A percentile compares a stretch with the other conserved stretches of the same genome.
phyloP scores from a whole-genome alignment of 352 stramenopile genomes.

The Lagenidium sp. region DNA sequence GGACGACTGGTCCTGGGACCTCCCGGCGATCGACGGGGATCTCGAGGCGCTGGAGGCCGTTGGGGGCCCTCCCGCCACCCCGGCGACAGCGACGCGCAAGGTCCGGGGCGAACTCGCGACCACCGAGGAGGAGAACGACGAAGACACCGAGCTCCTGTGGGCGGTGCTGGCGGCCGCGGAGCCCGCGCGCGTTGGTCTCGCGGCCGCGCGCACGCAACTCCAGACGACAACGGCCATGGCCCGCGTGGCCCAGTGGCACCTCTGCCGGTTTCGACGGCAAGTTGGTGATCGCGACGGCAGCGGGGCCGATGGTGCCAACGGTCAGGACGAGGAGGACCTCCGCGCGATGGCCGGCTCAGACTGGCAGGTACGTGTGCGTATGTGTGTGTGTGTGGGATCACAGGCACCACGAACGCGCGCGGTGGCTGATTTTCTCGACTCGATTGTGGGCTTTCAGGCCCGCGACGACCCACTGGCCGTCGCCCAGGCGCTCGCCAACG shows the following conservation, averaged over 20 bases:
- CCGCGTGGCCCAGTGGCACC: slow-evolving; percentile 27
- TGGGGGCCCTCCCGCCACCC: slow-evolving; percentile 1
- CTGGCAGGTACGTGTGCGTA: slow-evolving; percentile 14
- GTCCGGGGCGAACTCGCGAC: neutral
- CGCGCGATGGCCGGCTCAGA: slow-evolving; percentile 17
- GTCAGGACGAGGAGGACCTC: slow-evolving; percentile 11
- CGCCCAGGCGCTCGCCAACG: slow-evolving; percentile 8
- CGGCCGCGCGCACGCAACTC: slow-evolving; percentile 4
- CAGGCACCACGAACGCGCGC: slow-evolving; percentile 5
- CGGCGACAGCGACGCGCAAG: too few relatives aligned
- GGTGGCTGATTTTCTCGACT: too few relatives aligned
- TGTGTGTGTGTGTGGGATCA: neutral
- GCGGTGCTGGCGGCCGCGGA: slow-evolving; percentile 6
- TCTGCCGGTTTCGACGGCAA: slow-evolving; percentile 17
- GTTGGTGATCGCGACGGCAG: slow-evolving; percentile 5
- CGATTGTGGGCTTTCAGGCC: neutral
- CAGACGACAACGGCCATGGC: slow-evolving; percentile 23
- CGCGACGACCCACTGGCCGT: neutral
- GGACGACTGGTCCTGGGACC: slow-evolving; percentile 22
- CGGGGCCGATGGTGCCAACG: neutral
- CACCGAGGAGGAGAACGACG: neutral
- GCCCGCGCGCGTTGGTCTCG: neutral
- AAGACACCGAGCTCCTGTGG: slow-evolving; percentile 1
- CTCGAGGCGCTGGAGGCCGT: slow-evolving; percentile 2
- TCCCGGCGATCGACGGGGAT: slow-evolving; percentile 25